A percentile compares a stretch with the other conserved stretches of the same genome.
Conservation (phyloP, 139 green algal species). For the Chlorella vulgaris region DNA sequence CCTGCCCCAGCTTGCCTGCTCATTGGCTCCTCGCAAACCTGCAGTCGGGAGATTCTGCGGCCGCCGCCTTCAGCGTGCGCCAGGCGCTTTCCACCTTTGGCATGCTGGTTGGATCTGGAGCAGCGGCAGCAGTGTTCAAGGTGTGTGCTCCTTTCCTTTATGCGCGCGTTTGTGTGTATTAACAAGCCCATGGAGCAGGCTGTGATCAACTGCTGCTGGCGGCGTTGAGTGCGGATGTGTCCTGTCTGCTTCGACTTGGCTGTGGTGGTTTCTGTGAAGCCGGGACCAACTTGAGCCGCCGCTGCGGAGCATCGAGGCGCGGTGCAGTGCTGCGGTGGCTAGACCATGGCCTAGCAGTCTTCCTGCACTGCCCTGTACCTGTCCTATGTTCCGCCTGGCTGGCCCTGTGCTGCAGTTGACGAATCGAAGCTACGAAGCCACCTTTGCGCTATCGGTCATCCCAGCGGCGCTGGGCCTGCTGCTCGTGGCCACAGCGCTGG, state of each 20-base stretch:
- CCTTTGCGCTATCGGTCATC: slow-evolving; percentile 70
- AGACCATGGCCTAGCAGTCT: too few relatives aligned
- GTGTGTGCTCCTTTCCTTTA: neutral
- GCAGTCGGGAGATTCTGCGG: slow-evolving; percentile 70
- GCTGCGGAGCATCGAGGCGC: too few relatives aligned
- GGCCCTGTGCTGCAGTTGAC: slow-evolving; percentile 46
- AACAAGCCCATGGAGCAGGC: too few relatives aligned
- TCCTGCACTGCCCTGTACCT: too few relatives aligned
- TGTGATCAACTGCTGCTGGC: neutral
- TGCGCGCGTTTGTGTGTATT: neutral
- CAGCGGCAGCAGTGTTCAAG: slow-evolving; percentile 57
- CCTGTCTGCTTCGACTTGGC: too few relatives aligned
- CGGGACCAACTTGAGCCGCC: neutral
- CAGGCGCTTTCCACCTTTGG: slow-evolving; percentile 75
- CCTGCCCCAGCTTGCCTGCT: too few relatives aligned
- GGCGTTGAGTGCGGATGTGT: too few relatives aligned
- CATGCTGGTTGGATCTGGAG: slow-evolving; percentile 67
- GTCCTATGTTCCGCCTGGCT: too few relatives aligned
- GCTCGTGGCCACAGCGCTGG: slow-evolving; percentile 41
- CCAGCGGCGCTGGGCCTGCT: slow-evolving; percentile 62
- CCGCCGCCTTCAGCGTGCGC: slow-evolving; percentile 78
- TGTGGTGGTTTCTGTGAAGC: too few relatives aligned
- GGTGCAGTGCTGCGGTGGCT: too few relatives aligned
- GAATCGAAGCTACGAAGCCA: slow-evolving; percentile 71
- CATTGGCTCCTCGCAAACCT: too few relatives aligned